These are phyloP conservation scores for Trebouxia gelatinosa DNA, from an alignment of 163 green algal species.

Conservation along the genomic window DNA sequence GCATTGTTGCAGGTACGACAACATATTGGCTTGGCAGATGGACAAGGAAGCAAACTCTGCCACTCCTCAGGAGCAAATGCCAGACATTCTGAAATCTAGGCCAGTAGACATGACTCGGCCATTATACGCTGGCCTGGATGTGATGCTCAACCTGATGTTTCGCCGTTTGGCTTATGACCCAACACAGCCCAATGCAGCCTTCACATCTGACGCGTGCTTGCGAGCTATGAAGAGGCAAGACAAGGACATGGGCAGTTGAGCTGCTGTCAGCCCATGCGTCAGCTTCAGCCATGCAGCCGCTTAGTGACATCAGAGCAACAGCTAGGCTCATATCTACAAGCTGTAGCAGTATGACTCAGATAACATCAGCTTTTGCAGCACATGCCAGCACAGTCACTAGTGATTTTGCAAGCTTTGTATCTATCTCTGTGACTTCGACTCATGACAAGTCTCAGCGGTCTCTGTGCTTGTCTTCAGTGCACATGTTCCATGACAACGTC, in stretches of 20 bases:
- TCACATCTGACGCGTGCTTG: constrained; percentile 62
- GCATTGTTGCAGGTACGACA: constrained; percentile 42
- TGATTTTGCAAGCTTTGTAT: too few relatives aligned
- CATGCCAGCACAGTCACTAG: too few relatives aligned
- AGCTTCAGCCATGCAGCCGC: too few relatives aligned
- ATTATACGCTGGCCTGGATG: constrained; percentile 69
- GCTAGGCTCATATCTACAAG: too few relatives aligned
- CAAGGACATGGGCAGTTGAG: constrained; percentile 65
- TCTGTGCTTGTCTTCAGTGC: too few relatives aligned
- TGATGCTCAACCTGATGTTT: constrained; percentile 74
- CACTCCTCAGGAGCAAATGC: constrained; percentile 17
- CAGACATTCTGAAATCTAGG: constrained; percentile 54
- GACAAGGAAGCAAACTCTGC: constrained; percentile 48
- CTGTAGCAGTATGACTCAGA: too few relatives aligned
- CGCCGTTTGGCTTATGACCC: constrained; percentile 66
- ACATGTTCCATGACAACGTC: too few relatives aligned
- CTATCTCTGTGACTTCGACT: too few relatives aligned
- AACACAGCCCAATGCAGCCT: constrained; percentile 52
- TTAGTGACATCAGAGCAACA: too few relatives aligned
- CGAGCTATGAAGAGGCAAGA: constrained; percentile 74
- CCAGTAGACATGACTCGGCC: constrained; percentile 47
- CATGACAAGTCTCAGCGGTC: too few relatives aligned
- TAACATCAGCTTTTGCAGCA: too few relatives aligned
- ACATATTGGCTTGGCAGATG: constrained; percentile 60
- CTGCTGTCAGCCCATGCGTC: too few relatives aligned